Evolutionary conservation across 257 asterid genomes (phyloP).

Genomic region (Solanum corneliomulleri): DNA sequence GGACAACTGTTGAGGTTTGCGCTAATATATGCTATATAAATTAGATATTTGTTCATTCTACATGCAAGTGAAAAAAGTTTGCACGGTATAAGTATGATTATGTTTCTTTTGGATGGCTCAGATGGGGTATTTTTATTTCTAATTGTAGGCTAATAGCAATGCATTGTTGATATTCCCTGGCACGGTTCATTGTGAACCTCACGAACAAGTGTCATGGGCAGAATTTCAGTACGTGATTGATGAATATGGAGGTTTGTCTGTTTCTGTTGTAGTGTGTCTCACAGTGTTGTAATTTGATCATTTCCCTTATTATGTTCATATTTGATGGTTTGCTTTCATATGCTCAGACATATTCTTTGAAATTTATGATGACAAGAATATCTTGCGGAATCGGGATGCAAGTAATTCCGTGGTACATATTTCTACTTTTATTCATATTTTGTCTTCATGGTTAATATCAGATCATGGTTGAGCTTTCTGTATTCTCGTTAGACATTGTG

Average conservation of each 20-base stretch:
- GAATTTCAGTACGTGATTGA: conserved; percentile 58
- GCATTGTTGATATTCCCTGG: conserved; percentile 58
- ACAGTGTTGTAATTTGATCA: neutral
- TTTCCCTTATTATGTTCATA: neutral
- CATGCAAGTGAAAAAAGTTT: neutral
- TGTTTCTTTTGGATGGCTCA: neutral
- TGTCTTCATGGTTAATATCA: neutral
- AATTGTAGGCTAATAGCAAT: conserved; percentile 39
- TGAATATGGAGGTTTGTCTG: conserved; percentile 59
- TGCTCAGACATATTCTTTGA: conserved; percentile 58
- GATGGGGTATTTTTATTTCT: neutral
- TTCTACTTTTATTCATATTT: conserved; percentile 4
- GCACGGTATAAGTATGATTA: neutral
- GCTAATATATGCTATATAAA: neutral
- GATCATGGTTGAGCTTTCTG: neutral
- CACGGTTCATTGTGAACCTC: conserved; percentile 59
- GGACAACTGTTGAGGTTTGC: conserved; percentile 66
- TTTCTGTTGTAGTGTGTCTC: neutral
- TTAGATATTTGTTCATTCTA: neutral
- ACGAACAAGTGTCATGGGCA: conserved; percentile 64
- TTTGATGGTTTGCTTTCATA: conserved; percentile 5
- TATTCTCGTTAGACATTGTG: neutral
- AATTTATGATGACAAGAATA: conserved; percentile 47
- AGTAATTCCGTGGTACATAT: conserved; percentile 67
- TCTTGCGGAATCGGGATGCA: conserved; percentile 61